Conservation (phyloP, 2,329 filamentous ascomycete species). For the Aspergillus thermomutatus region DNA sequence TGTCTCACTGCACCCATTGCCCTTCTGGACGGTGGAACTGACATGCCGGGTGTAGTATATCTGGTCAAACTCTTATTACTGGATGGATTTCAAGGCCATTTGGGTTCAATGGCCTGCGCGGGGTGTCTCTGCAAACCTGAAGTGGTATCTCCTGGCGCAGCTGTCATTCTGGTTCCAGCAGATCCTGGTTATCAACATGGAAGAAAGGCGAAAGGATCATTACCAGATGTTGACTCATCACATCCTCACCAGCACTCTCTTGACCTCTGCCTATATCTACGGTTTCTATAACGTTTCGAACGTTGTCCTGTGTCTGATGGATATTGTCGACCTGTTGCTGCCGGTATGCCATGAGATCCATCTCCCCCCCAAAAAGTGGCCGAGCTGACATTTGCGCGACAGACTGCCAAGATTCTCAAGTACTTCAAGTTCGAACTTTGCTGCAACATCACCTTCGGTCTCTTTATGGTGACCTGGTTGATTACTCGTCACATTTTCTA, state of each 20-base stretch:
- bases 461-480: conserved; percentile 86
- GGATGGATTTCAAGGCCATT: conserved; percentile 69
- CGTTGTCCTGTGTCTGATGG: conserved; percentile 87
- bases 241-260: conserved; percentile 78
- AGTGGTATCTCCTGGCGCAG: conserved; percentile 86
- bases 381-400: conserved; percentile 9
- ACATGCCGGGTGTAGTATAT: conserved; percentile 60
- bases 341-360: conserved; percentile 58
- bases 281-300: conserved; percentile 84
- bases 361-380: neutral
- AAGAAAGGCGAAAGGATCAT: conserved; percentile 91
- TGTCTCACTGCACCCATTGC: conserved; percentile 27
- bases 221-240: conserved; percentile 96
- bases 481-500: conserved; percentile 78
- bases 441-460: conserved; percentile 78
- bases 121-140: conserved; percentile 70
- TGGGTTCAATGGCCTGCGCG: conserved; percentile 84
- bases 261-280: conserved; percentile 80
- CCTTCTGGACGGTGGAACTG: conserved; percentile 4
- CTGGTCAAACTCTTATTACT: conserved; percentile 73
- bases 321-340: conserved; percentile 83
- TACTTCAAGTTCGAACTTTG: conserved; percentile 73
- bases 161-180: conserved; percentile 94
- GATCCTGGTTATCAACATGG: conserved; percentile 89
- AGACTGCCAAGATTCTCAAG: conserved; percentile 91